Evolutionary conservation across 2,329 filamentous ascomycete species (phyloP).

Genomic region (Diplodia intermedia): DNA sequence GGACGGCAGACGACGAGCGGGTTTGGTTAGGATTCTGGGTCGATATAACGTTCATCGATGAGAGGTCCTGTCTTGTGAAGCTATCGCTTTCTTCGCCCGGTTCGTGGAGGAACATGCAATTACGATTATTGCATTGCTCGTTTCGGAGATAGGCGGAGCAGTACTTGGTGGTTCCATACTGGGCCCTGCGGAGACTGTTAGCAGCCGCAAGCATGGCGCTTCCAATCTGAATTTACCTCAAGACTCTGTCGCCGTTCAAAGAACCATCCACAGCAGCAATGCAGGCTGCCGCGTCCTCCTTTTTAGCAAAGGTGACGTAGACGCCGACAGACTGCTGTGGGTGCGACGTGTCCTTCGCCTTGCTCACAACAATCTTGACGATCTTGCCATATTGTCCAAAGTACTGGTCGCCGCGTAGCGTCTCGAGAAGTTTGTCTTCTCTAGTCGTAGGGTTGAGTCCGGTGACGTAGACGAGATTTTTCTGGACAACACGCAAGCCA

Average conservation of each 20-base stretch:
- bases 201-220: not conserved
- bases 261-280: conserved; percentile 93
- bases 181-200: conserved; percentile 56
- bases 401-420: conserved; percentile 86
- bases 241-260: conserved; percentile 82
- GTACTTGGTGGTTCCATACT: conserved; percentile 94
- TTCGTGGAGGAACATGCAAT: conserved; percentile 98
- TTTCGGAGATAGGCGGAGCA: conserved; percentile 96
- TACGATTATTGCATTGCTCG: conserved; percentile 91
- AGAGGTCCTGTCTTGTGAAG: conserved; percentile 92
- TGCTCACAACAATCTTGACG: conserved; percentile 98
- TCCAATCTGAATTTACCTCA: conserved; percentile 70
- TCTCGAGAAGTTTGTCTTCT: conserved; percentile 91
- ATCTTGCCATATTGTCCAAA: conserved; percentile 99
- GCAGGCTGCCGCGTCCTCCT: conserved; percentile 86
- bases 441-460: conserved; percentile 89
- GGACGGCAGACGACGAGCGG: conserved; percentile 59
- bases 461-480: conserved; percentile 98
- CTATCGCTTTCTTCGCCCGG: conserved; percentile 98
- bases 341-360: conserved; percentile 76
- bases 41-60: conserved; percentile 89
- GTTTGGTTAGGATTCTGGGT: conserved; percentile 74
- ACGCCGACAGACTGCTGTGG: conserved; percentile 88
- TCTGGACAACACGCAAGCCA: conserved; percentile 94
- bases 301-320: conserved; percentile 96